Evolutionary conservation across 2,329 filamentous ascomycete genomes (phyloP), one percentile per base, ranked within the genome.

Genomic region (Gnomoniopsis smithogilvyi): DNA sequence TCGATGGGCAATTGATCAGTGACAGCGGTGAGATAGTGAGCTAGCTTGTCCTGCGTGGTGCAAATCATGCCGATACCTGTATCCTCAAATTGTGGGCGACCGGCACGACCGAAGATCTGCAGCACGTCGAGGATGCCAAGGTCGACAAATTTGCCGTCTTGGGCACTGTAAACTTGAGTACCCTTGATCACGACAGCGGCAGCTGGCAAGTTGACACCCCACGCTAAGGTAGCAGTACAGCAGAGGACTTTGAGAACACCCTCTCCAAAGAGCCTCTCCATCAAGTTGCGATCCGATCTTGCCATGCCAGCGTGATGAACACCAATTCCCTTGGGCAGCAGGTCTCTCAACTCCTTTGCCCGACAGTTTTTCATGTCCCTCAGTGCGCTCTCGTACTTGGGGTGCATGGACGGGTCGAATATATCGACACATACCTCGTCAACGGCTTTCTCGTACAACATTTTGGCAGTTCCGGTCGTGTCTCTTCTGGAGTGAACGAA

Each of bases 51-150:
- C n/a, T 93, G 89, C 0, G 92, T 96, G 0, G 96, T 99, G 68
- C 92, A 96, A 64, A 99, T 99, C 80, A 97, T 97, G 64, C 96
- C 96, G 66, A 98, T 96, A 79, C 95, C 95, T 38, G 90, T 95
- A 68, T 98, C 95, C 70, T 98, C 93, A 66, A 97, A 99, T 70
- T 99, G 95, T 45, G 96, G 95, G 72, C 95, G 90, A 79, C 95
- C 95, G 61, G 95, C 96, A 82, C 95, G 93, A 79, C 95, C 95
- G 69, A 99, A 99, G 61, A 99, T 99, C 71, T 99, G 95, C 57
- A 99, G 80, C 17, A 99, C 95, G 71, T 99, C 95, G 2, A 99
- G 82, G 64, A 99, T 99, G 3, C 95, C 94, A 6, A 99, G 81
- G 69, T 99, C 95, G 21, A 97, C 89, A 66, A 97, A 98, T 73